Conservation (phyloP, 306 rosid genomes). For the Trifolium repens region DNA sequence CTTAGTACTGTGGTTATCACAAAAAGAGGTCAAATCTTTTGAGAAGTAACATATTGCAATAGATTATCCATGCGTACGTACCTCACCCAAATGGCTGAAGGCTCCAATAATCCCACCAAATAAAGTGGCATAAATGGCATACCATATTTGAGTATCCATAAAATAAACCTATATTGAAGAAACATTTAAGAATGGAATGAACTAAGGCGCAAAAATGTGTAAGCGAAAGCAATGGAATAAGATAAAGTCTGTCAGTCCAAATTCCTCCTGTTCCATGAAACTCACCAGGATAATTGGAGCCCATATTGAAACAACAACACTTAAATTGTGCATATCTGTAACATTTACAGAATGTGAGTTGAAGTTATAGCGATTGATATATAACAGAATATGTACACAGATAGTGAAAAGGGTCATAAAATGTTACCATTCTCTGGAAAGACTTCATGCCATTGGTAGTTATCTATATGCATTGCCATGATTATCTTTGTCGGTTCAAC, state of each 20-base stretch:
- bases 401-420: slow-evolving; percentile 35
- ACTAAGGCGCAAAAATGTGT: slow-evolving; percentile 22
- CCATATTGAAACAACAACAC: slow-evolving; percentile 82
- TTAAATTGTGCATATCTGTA: slow-evolving; percentile 22
- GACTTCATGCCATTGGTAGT: slow-evolving; percentile 96
- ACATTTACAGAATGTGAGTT: slow-evolving; percentile 17
- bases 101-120: slow-evolving; percentile 96
- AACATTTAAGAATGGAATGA: slow-evolving; percentile 33
- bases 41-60: slow-evolving; percentile 13
- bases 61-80: slow-evolving; percentile 58
- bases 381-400: slow-evolving; percentile 26
- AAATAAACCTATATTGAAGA: slow-evolving; percentile 78
- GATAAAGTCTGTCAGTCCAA: slow-evolving; percentile 20
- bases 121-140: slow-evolving; percentile 90
- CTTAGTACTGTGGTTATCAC: slow-evolving; percentile 24
- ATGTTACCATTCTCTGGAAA: slow-evolving; percentile 80
- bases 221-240: slow-evolving; percentile 37
- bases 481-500: slow-evolving; percentile 84
- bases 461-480: slow-evolving; percentile 68
- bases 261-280: slow-evolving; percentile 31
- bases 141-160: slow-evolving; percentile 99
- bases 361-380: slow-evolving; percentile 34
- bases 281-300: slow-evolving; percentile 95
- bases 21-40: slow-evolving; percentile 7
- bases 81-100: slow-evolving; percentile 99